These are phyloP conservation scores for Bryoglossum gracile DNA, from an alignment of 495 filamentous ascomycete genomes.

Conservation along the genomic window DNA sequence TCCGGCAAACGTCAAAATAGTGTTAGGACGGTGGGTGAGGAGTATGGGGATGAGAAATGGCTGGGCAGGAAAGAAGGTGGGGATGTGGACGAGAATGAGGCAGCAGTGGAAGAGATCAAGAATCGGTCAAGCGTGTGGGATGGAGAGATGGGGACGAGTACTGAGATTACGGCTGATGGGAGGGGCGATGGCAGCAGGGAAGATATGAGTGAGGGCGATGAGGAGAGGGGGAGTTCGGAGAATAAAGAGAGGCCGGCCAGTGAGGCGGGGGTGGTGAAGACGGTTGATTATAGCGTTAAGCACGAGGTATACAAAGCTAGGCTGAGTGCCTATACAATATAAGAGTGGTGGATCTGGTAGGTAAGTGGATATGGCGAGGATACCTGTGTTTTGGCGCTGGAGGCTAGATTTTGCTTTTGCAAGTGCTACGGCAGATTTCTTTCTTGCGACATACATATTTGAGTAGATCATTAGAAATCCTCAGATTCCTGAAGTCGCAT, in stretches of 20 bases:
- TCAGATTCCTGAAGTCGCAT: too few species aligned
- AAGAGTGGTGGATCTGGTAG: too few species aligned
- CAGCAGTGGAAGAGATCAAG: not conserved
- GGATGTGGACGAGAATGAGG: not conserved
- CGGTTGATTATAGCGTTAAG: slow-evolving; percentile 4
- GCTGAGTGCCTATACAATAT: not conserved
- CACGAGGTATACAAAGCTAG: too few species aligned
- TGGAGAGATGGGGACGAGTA: not conserved
- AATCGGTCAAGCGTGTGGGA: not conserved
- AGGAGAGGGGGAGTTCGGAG: not conserved
- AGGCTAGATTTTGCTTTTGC: too few species aligned
- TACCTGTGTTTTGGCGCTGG: too few species aligned
- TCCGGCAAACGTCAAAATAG: too few species aligned
- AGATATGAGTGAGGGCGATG: not conserved
- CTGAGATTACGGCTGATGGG: not conserved
- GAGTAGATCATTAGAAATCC: too few species aligned
- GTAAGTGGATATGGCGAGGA: too few species aligned
- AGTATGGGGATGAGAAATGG: not conserved
- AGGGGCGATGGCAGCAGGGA: not conserved
- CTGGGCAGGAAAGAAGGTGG: not conserved
- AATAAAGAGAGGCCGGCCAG: not conserved
- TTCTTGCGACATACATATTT: too few species aligned
- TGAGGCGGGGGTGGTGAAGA: not conserved
- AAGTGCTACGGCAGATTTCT: too few species aligned
- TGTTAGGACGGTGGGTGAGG: not conserved